Conservation (phyloP, 192 early-diverging fungal genomes). For the Podila epicladia region DNA sequence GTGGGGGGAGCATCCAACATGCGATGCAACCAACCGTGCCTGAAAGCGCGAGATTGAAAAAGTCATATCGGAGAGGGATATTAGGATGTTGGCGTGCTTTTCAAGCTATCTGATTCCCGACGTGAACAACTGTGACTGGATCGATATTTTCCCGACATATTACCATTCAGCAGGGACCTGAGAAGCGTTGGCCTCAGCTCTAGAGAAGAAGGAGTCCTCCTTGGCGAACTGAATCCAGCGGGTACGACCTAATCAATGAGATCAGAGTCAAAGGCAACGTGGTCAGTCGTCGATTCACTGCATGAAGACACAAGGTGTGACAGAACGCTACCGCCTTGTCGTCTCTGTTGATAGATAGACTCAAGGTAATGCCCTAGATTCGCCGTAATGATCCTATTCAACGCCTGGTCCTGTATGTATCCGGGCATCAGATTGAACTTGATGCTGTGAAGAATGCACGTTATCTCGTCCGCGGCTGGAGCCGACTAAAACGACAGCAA, state of each 20-base stretch:
- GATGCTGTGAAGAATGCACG: too few species aligned
- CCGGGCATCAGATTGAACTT: too few species aligned
- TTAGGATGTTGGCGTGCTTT: too few species aligned
- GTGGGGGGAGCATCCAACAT: conserved; percentile 53
- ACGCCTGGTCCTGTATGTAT: too few species aligned
- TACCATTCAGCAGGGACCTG: conserved; percentile 82
- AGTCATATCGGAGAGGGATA: neutral
- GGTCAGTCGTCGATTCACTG: neutral
- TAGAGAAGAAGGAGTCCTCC: conserved; percentile 46
- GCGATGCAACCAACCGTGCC: conserved; percentile 55
- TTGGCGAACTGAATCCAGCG: conserved; percentile 78
- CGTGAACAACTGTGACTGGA: too few species aligned
- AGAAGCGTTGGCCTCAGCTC: conserved; percentile 65
- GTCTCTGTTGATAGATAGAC: neutral
- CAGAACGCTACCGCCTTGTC: neutral
- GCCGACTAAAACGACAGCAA: too few species aligned
- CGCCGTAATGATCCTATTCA: too few species aligned
- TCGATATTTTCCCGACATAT: neutral
- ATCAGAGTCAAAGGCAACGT: neutral
- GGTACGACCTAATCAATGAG: conserved; percentile 65
- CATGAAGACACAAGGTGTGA: neutral
- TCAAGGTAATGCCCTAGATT: too few species aligned
- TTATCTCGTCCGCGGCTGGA: too few species aligned
- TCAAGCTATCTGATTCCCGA: too few species aligned
- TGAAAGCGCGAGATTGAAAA: neutral